Evolutionary conservation across 192 early-diverging fungal species (phyloP).

Genomic region (Irineochytrium annulatum): DNA sequence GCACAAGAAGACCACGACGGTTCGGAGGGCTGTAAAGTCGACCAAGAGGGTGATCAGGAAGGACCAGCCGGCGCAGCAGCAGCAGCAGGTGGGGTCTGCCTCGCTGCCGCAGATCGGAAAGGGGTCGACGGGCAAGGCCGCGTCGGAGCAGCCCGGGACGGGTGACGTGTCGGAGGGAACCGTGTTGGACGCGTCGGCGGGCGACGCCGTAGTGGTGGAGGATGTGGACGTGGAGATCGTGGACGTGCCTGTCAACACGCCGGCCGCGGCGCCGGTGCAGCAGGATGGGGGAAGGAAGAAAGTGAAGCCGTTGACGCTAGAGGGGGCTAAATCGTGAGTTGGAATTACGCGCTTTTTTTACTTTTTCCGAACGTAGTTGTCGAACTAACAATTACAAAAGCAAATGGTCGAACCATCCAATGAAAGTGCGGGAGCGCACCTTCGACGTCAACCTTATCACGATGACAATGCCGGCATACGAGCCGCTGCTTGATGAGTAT

Average conservation of each 20-base stretch:
- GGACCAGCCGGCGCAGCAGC: neutral
- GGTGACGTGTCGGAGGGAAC: neutral
- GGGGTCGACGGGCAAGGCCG: neutral
- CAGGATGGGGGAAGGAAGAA: neutral
- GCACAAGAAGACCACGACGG: neutral
- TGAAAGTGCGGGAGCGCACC: constrained; percentile 37
- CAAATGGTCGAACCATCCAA: constrained; percentile 13
- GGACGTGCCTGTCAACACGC: neutral
- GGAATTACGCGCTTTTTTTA: neutral
- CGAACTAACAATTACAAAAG: constrained; percentile 1
- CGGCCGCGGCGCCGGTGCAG: neutral
- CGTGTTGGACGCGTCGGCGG: neutral
- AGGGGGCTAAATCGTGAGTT: neutral
- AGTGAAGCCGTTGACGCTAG: neutral
- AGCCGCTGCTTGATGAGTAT: constrained; percentile 52
- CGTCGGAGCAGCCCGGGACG: neutral
- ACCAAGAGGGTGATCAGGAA: neutral
- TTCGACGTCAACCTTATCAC: constrained; percentile 56
- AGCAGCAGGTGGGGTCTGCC: neutral
- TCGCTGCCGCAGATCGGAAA: neutral
- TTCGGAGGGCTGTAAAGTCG: too few species aligned
- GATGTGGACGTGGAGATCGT: too few species aligned
- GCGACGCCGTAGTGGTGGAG: neutral
- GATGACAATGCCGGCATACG: constrained; percentile 49
- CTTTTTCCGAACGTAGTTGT: neutral